Evolutionary conservation across 176 grass and related monocot species (phyloP).

Genomic region (Carex parvula): DNA sequence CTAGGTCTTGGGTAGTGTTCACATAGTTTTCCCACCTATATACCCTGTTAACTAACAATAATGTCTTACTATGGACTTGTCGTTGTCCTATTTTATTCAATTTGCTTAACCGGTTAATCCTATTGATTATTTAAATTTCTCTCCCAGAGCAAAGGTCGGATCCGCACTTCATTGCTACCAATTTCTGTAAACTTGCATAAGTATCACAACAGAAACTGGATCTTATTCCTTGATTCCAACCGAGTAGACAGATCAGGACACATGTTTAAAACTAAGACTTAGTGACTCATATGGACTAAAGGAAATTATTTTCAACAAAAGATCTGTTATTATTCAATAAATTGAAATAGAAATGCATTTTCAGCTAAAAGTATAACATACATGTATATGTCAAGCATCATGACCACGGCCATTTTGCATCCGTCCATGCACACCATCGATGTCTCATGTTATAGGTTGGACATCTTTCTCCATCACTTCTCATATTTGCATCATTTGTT

Average conservation of each 20-base stretch:
- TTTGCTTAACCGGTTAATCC: not conserved
- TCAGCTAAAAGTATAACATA: not conserved
- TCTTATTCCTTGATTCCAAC: not conserved
- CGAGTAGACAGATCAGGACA: not conserved
- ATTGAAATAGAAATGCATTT: not conserved
- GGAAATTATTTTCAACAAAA: too few species aligned
- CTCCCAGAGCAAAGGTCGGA: not conserved
- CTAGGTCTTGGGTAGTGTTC: not conserved
- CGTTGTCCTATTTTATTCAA: not conserved
- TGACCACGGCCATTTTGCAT: slow-evolving; percentile 88
- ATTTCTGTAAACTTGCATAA: not conserved
- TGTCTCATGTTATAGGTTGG: slow-evolving; percentile 6
- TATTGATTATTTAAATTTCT: not conserved
- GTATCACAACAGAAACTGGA: not conserved
- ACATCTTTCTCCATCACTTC: not conserved
- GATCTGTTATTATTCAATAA: not conserved
- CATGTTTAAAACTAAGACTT: not conserved
- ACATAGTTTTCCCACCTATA: not conserved
- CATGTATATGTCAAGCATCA: slow-evolving; percentile 19
- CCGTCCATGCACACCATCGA: slow-evolving; percentile 66
- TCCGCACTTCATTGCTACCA: not conserved
- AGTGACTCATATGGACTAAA: not conserved
- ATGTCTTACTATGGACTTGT: not conserved
- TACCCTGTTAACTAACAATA: not conserved
- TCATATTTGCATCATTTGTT: not conserved